Evolutionary conservation across 352 stramenopile genomes (phyloP), one percentile per base, ranked within the genome.

Genomic region (Globisporangium apiculatum): DNA sequence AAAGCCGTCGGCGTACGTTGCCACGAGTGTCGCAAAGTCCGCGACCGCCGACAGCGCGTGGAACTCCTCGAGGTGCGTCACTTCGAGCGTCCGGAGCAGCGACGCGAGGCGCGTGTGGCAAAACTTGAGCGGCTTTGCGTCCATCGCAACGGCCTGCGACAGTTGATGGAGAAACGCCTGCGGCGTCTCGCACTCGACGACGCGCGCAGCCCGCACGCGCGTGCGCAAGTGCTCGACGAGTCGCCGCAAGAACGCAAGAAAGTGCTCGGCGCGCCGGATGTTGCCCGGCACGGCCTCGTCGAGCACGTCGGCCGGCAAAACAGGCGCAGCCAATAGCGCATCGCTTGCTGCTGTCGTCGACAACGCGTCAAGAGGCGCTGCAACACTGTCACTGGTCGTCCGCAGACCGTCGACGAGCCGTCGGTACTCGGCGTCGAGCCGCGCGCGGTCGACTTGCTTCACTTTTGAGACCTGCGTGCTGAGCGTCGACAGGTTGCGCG

Each of bases 101-200:
- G 92, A 98, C 50, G 97, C 97, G 15, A 99, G 78, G n/a, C 97
- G 85, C 46, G 92, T 93, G 68, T 98, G 99, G 53, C 95, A 96
- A 72, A 99, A 99, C 61, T 97, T 96, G 58, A 99, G 87, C 8
- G 96, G 95, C 68, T 99, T 99, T 8, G 87, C 85, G 64, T 99
- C 97, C 57, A 99, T 89, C 35, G 72, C 85, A 42, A 97, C 99
- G 35, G 85, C 85, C 61, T 96, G 86, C 52, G 94, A 86, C 70
- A 98, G 72, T 14, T 96, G 71, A 73, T 99, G 94, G 48, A 99
- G 71, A 68, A 99, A 99, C 6, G 94, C 91, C 60, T 98, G 75
- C 4, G 97, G 96, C 1, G 96, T 99, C 80, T 99, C 95, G 1
- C 84, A 98, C 55, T 98, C 89, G 1, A 99, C 96, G 42, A 96